A percentile compares a stretch with the other conserved stretches of the same genome.
Conservation (phyloP, 139 green algal genomes). For the Coelastrella sp. region DNA sequence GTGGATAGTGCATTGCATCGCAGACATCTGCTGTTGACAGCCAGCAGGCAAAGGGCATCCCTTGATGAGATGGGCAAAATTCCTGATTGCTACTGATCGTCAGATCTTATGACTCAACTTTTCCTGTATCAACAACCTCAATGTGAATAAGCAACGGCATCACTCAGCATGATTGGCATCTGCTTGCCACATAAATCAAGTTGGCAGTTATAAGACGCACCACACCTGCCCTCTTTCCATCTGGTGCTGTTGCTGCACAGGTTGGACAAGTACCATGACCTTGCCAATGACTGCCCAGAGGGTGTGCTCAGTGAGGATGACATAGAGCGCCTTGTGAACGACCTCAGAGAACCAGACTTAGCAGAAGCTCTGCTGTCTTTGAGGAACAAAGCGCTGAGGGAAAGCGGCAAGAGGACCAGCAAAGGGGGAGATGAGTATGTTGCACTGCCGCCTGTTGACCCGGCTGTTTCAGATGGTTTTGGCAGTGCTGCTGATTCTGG, state of each 20-base stretch:
- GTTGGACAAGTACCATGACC: slow-evolving; percentile 38
- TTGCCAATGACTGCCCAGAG: slow-evolving; percentile 1
- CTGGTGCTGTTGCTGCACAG: neutral
- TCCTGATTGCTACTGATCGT: too few relatives aligned
- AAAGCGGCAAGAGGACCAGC: slow-evolving; percentile 5
- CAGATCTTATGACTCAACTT: too few relatives aligned
- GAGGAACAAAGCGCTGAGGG: slow-evolving; percentile 18
- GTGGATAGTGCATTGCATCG: too few relatives aligned
- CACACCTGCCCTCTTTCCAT: too few relatives aligned
- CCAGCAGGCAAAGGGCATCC: too few relatives aligned
- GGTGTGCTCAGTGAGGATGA: slow-evolving; percentile 41
- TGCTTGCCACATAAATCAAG: too few relatives aligned
- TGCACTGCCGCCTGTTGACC: slow-evolving; percentile 13
- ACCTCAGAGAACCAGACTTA: slow-evolving; percentile 32
- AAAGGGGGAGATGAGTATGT: slow-evolving; percentile 31
- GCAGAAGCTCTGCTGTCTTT: slow-evolving; percentile 35
- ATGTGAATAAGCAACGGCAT: too few relatives aligned
- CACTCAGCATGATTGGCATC: too few relatives aligned
- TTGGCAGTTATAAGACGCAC: too few relatives aligned
- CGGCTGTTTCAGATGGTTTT: neutral
- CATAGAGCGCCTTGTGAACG: slow-evolving; percentile 17
- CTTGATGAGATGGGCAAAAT: too few relatives aligned
- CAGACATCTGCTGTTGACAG: too few relatives aligned
- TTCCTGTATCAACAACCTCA: too few relatives aligned
- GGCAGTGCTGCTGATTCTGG: neutral